phyloP scores from a whole-genome alignment of 2,329 filamentous ascomycete genomes.

The Fusarium sp. region DNA sequence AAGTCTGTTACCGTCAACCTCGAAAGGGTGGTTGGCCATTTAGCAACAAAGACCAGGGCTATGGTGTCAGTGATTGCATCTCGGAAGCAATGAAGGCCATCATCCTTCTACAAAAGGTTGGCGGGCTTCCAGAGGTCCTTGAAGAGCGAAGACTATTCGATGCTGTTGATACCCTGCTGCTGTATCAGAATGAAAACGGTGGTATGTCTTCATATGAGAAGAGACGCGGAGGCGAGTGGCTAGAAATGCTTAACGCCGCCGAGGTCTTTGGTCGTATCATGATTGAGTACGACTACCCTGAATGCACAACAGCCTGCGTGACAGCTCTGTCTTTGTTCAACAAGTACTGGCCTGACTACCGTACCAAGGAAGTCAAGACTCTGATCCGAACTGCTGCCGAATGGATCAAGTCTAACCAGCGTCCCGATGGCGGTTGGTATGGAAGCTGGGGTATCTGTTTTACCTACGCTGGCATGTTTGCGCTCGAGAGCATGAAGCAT shows the following conservation, averaged over 20 bases:
- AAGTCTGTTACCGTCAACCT: constrained; percentile 86
- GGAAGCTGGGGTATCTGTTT: constrained; percentile 98
- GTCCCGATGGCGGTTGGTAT: constrained; percentile 92
- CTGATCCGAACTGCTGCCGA: constrained; percentile 80
- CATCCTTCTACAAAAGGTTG: constrained; percentile 83
- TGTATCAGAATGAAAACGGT: constrained; percentile 88
- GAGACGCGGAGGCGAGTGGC: constrained; percentile 78
- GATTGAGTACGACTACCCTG: constrained; percentile 98
- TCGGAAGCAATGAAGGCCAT: constrained; percentile 90
- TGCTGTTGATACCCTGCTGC: constrained; percentile 88
- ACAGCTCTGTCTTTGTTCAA: constrained; percentile 87
- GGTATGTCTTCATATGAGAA: constrained; percentile 93
- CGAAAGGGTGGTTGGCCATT: constrained; percentile 97
- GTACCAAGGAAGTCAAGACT: constrained; percentile 76
- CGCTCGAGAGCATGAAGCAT: constrained; percentile 84
- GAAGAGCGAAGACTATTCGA: constrained; percentile 84
- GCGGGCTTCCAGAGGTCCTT: constrained; percentile 79
- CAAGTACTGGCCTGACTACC: constrained; percentile 84
- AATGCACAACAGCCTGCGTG: constrained; percentile 95
- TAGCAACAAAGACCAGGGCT: constrained; percentile 91
- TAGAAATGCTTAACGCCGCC: constrained; percentile 92
- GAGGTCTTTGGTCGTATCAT: constrained; percentile 98
- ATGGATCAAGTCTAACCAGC: constrained; percentile 86
- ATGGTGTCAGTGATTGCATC: constrained; percentile 94
- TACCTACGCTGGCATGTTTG: constrained; percentile 97